A percentile compares a stretch with the other conserved stretches of the same genome.
Conservation (phyloP, 345 rosid species). For the Garcia nutans region DNA sequence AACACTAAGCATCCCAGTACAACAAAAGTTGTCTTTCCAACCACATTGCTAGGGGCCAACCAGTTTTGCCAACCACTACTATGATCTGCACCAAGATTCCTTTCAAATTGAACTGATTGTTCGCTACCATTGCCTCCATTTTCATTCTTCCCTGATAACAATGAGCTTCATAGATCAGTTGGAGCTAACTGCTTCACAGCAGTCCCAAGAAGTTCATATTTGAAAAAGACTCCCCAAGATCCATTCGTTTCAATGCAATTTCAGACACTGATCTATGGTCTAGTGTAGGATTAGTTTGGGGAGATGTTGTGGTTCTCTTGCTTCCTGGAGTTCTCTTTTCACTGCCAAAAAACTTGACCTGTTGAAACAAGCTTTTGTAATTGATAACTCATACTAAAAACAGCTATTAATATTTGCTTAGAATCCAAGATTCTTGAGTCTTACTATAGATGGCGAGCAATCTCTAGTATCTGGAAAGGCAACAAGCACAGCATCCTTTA, state of each 20-base stretch:
- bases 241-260: slow-evolving; percentile 43
- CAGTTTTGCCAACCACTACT: slow-evolving; percentile 53
- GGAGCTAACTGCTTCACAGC: slow-evolving; percentile 77
- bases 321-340: slow-evolving; percentile 50
- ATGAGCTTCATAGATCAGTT: slow-evolving; percentile 53
- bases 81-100: slow-evolving; percentile 51
- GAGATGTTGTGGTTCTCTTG: slow-evolving; percentile 45
- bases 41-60: slow-evolving; percentile 41
- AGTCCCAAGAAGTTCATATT: slow-evolving; percentile 51
- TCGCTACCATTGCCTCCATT: slow-evolving; percentile 42
- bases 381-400: slow-evolving; percentile 7
- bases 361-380: slow-evolving; percentile 31
- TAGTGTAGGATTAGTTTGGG: slow-evolving; percentile 32
- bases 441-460: slow-evolving; percentile 84
- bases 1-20: slow-evolving; percentile 59
- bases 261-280: slow-evolving; percentile 57
- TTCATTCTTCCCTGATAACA: slow-evolving; percentile 38
- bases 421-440: slow-evolving; percentile 22
- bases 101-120: slow-evolving; percentile 60
- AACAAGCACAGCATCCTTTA: slow-evolving; percentile 74
- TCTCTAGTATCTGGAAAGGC: slow-evolving; percentile 79
- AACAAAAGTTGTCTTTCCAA: slow-evolving; percentile 47
- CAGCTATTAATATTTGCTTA: not conserved
- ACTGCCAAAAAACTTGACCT: slow-evolving; percentile 64
- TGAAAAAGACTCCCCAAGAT: slow-evolving; percentile 41